phyloP scores from a whole-genome alignment of 2,329 filamentous ascomycete genomes.

The Botrytis elliptica region DNA sequence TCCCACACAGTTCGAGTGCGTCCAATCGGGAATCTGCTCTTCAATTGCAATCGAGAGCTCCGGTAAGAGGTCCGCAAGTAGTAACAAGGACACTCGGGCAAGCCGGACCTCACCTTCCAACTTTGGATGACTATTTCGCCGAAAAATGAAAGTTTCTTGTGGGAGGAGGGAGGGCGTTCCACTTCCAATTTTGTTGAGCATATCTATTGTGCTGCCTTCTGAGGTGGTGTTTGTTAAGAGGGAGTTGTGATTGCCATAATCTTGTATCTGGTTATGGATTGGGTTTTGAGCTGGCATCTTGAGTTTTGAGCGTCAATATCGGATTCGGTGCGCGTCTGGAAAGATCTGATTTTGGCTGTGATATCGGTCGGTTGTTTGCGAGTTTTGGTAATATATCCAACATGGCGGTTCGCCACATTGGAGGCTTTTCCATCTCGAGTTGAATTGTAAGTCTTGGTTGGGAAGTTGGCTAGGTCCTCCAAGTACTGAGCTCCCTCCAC shows the following conservation, averaged over 20 bases:
- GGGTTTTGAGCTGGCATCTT: neutral
- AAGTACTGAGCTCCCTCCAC: neutral
- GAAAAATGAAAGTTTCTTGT: neutral
- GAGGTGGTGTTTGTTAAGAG: neutral
- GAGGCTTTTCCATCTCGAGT: neutral
- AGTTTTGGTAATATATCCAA: neutral
- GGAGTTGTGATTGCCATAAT: too few species aligned
- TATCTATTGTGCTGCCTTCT: neutral
- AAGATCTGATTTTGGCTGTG: neutral
- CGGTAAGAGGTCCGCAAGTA: neutral
- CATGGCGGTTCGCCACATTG: neutral
- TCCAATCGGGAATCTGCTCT: neutral
- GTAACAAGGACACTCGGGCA: neutral
- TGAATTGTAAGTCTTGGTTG: neutral
- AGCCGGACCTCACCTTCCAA: neutral
- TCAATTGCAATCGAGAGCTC: neutral
- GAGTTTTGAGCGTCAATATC: neutral
- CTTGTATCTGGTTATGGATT: neutral
- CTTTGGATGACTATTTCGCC: neutral
- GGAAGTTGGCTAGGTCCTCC: neutral
- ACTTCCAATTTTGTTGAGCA: neutral
- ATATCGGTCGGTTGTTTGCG: neutral
- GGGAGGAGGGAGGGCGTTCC: neutral
- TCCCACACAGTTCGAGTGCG: neutral
- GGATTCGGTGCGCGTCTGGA: neutral